Evolutionary conservation across 1,284 basidiomycete genomes (phyloP), one percentile per base, ranked within the genome.

Genomic region (Amylostereum areolatum): DNA sequence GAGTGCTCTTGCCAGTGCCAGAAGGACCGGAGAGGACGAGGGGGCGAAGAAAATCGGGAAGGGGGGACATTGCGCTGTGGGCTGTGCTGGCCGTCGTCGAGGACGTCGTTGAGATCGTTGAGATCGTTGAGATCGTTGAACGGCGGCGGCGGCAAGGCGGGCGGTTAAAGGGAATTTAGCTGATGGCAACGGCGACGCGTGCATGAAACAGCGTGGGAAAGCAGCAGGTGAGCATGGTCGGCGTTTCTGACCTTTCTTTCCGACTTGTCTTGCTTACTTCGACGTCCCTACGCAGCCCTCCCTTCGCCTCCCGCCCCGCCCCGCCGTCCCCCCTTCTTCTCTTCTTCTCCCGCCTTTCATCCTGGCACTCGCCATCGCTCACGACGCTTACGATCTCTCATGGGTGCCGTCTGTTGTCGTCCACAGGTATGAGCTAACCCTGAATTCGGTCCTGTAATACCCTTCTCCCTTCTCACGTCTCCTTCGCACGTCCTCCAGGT

Each of bases 1-100:
- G 82, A 0, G 96, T 97, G 61, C 89, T 92, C 68, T 98, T 99
- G 48, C 96, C 96, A 2, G 94, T 90, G 25, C 96, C 96, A 1
- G 92, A 95, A 0, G 89, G 89, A 0, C 89, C 89, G 54, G 83
- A 90, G 45, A 91, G 73, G 39, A 92, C 83, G 48, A 92, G 77
- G 7, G 89, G 89, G 28, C 74, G 73, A 7, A 65, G 46, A 56
- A 73, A 70, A 56, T 62, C 49, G 43, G 50, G 46, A 46, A 50
- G 48, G 46, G 50, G 46, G 51, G 7, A 28, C n/a, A 43, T 43
- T 6, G n/a, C n/a, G n/a, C n/a, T n/a, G n/a, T n/a, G n/a, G n/a
- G n/a, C n/a, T n/a, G n/a, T n/a, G n/a, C n/a, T n/a, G n/a, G n/a
- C n/a, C n/a, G n/a, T n/a, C n/a, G n/a, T n/a, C n/a, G n/a, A n/a